These are phyloP conservation scores for Oryza nivara DNA, from an alignment of 176 grass and related monocot species.

Conservation along the genomic window DNA sequence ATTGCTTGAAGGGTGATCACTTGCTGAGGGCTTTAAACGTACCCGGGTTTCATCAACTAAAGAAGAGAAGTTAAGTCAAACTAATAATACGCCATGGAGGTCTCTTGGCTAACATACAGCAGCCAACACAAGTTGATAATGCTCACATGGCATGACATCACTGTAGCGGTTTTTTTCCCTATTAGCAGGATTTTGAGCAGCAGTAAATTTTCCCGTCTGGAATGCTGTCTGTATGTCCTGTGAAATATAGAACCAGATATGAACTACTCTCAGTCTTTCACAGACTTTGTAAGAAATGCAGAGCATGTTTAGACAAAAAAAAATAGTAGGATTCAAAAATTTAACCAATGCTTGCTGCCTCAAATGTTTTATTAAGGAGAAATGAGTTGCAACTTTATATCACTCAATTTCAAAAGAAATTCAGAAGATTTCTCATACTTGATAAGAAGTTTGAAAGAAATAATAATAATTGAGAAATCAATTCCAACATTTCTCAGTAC, in stretches of 20 bases:
- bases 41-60: conserved; percentile 72
- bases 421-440: background rate
- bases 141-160: conserved; percentile 86
- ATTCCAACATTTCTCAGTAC: background rate
- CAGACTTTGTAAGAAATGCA: background rate
- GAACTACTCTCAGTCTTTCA: background rate
- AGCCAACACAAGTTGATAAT: conserved; percentile 19
- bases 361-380: background rate
- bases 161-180: conserved; percentile 79
- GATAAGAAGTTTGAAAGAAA: background rate
- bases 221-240: conserved; percentile 35
- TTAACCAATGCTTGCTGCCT: background rate
- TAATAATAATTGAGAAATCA: background rate
- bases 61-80: conserved; percentile 17
- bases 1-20: conserved; percentile 35
- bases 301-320: background rate
- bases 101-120: conserved; percentile 23
- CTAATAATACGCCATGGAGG: background rate
- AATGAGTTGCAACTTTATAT: background rate
- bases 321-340: background rate
- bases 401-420: background rate
- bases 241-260: background rate
- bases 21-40: conserved; percentile 35
- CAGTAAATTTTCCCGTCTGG: conserved; percentile 23
- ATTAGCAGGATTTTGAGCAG: conserved; percentile 61